Conservation (phyloP, 768 basidiomycete species). For the Amanita exitialis region DNA sequence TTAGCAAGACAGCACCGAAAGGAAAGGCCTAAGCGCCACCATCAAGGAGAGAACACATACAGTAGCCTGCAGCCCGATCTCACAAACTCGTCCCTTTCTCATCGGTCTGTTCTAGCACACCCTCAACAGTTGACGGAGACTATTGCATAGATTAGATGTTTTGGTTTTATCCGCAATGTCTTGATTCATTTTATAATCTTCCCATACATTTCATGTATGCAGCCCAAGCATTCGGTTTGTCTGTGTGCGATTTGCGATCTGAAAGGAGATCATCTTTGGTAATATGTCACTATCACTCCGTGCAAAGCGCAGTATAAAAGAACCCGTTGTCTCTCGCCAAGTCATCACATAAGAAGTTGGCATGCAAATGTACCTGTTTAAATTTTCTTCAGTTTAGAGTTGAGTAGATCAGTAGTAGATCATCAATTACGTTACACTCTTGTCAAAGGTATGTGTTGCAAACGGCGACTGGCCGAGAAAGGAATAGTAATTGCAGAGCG, state of each 20-base stretch:
- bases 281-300: background rate
- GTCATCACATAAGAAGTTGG: no score
- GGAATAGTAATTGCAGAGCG: no score
- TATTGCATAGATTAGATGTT: background rate
- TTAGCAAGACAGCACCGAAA: conserved; percentile 73
- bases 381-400: no score
- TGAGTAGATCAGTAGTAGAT: no score
- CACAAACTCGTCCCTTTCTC: background rate
- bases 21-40: conserved; percentile 43
- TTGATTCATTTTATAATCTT: background rate
- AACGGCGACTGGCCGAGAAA: no score
- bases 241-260: background rate
- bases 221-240: background rate
- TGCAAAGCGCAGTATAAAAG: background rate
- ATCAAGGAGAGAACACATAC: background rate
- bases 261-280: background rate
- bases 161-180: background rate
- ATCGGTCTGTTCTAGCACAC: background rate
- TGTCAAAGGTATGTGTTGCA: no score
- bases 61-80: background rate
- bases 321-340: no score
- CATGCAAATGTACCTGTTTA: no score
- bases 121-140: background rate
- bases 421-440: no score
- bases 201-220: background rate